These are phyloP conservation scores for Globisporangium ultimum DNA, from an alignment of 352 stramenopile genomes.

Conservation along the genomic window DNA sequence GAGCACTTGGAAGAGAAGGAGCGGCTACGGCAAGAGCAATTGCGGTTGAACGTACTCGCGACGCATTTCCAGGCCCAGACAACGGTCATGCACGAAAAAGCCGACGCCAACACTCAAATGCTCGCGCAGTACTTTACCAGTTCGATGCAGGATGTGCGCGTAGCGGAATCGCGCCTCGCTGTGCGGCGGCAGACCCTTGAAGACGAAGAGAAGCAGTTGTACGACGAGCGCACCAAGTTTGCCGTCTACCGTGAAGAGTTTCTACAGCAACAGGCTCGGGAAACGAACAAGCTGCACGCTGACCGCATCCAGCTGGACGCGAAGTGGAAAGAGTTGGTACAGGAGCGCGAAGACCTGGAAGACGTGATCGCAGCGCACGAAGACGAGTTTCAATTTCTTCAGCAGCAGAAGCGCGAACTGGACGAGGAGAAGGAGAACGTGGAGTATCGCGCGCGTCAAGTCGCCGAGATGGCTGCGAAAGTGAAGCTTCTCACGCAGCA, in stretches of 20 bases:
- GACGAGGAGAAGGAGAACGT: conserved; percentile 26
- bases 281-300: conserved; percentile 24
- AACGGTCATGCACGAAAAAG: conserved; percentile 42
- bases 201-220: conserved; percentile 43
- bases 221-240: conserved; percentile 47
- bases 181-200: conserved; percentile 34
- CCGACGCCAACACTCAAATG: conserved; percentile 35
- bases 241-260: conserved; percentile 48
- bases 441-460: conserved; percentile 14
- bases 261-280: conserved; percentile 29
- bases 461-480: conserved; percentile 19
- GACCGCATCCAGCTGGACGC: conserved; percentile 30
- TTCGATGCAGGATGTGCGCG: conserved; percentile 40
- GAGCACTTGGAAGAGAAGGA: conserved; percentile 74
- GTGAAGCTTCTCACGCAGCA: conserved; percentile 19
- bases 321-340: conserved; percentile 29
- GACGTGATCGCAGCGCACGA: conserved; percentile 40
- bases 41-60: conserved; percentile 53
- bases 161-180: conserved; percentile 37
- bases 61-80: conserved; percentile 69
- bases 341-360: conserved; percentile 40
- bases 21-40: conserved; percentile 62
- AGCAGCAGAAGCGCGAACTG: conserved; percentile 22
- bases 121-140: conserved; percentile 39
- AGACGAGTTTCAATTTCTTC: conserved; percentile 37